Conservation (phyloP, 2,329 filamentous ascomycete species). For the Neospermospora avenae region DNA sequence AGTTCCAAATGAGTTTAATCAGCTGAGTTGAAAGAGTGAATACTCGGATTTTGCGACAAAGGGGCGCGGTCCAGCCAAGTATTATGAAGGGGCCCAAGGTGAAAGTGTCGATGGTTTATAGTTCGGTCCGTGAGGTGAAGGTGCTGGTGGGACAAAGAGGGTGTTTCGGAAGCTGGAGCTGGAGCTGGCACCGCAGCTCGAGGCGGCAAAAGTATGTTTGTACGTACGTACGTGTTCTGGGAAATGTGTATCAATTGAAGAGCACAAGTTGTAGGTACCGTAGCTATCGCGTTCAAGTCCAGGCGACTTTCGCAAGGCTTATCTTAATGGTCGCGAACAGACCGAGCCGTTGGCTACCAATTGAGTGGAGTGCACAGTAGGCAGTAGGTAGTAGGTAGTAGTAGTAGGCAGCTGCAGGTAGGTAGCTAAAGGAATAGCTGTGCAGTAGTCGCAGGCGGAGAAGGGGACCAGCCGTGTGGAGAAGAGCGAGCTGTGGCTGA, state of each 20-base stretch:
- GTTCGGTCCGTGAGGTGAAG: conserved; percentile 1
- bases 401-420: too few species aligned
- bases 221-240: neutral
- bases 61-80: neutral
- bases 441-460: conserved; percentile 1
- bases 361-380: neutral
- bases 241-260: neutral
- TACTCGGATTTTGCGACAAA: neutral
- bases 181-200: neutral
- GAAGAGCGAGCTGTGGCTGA: neutral
- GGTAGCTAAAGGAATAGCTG: neutral
- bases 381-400: too few species aligned
- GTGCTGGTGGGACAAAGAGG: neutral
- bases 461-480: conserved; percentile 1
- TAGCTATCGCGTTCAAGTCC: neutral
- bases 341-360: neutral
- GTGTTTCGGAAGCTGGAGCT: conserved; percentile 1
- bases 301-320: neutral
- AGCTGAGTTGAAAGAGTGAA: neutral
- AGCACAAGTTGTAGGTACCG: neutral
- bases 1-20: neutral
- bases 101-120: neutral
- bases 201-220: neutral
- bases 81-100: neutral
- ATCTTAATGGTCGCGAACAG: neutral